phyloP scores from a whole-genome alignment of 257 asterid genomes.

The Solanum chaucha region DNA sequence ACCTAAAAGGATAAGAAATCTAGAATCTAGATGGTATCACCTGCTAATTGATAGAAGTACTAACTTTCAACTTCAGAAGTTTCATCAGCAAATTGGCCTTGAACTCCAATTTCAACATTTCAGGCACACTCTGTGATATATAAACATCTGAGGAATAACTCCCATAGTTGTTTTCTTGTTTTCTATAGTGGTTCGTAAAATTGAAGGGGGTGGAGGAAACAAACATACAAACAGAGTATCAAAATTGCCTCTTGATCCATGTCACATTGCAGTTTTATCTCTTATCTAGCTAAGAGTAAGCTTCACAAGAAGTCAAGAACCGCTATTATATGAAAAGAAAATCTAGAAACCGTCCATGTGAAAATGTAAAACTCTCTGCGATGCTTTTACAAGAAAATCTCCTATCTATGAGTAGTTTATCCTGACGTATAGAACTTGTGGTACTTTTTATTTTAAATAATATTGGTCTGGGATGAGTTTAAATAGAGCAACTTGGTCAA shows the following conservation, averaged over 20 bases:
- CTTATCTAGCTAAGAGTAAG: not conserved
- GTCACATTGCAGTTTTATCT: not conserved
- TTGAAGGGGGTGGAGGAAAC: not conserved
- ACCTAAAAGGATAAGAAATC: not conserved
- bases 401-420: not conserved
- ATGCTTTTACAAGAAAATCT: not conserved
- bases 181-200: not conserved
- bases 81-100: not conserved
- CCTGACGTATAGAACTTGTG: not conserved
- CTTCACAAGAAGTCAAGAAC: not conserved
- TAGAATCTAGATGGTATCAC: not conserved
- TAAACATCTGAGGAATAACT: not conserved
- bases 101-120: not conserved
- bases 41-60: not conserved
- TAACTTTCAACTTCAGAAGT: not conserved
- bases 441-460: not conserved
- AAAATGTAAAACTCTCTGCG: not conserved
- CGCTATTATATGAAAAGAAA: not conserved
- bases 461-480: not conserved
- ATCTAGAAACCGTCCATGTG: not conserved
- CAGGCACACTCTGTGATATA: not conserved
- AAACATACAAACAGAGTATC: not conserved
- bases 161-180: not conserved
- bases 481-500: not conserved
- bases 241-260: not conserved